Evolutionary conservation across 2,329 filamentous ascomycete species (phyloP).

Genomic region (Fusarium pseudonygamai): DNA sequence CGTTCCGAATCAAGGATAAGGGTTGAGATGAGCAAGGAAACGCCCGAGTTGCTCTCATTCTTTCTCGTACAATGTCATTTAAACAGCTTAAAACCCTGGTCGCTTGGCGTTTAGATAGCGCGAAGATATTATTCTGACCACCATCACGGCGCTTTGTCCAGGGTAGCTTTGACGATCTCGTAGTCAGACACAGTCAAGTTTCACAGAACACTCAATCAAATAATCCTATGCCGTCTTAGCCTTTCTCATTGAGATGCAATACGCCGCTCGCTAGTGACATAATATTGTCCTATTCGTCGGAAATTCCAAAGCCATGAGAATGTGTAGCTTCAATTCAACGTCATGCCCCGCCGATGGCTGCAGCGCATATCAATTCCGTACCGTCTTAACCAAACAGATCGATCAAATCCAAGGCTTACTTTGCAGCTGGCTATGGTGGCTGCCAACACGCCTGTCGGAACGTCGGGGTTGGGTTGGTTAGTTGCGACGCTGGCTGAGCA

Average conservation of each 20-base stretch:
- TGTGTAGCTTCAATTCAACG: constrained; percentile 41
- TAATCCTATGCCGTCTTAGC: background rate
- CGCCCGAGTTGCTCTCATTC: background rate
- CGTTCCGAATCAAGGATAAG: background rate
- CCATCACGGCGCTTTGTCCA: background rate
- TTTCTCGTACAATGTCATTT: background rate
- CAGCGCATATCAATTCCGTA: background rate
- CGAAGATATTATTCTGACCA: constrained; percentile 20
- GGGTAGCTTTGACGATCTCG: constrained; percentile 7
- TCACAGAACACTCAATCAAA: background rate
- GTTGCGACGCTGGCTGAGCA: constrained; percentile 13
- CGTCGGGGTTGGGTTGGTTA: constrained; percentile 21
- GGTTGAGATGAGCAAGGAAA: background rate
- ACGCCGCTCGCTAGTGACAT: background rate
- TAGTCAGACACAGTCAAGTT: background rate
- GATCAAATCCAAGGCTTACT: constrained; percentile 2
- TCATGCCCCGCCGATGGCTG: constrained; percentile 36
- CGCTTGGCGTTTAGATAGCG: constrained; percentile 18
- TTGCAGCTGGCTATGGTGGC: background rate
- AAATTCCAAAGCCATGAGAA: background rate
- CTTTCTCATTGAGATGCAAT: background rate
- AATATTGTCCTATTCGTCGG: background rate
- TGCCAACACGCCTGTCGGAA: constrained; percentile 13
- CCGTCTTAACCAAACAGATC: constrained; percentile 8
- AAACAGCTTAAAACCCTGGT: background rate